These are phyloP conservation scores for Dioscorea alata DNA, from an alignment of 106 monocot species.

Conservation along the genomic window DNA sequence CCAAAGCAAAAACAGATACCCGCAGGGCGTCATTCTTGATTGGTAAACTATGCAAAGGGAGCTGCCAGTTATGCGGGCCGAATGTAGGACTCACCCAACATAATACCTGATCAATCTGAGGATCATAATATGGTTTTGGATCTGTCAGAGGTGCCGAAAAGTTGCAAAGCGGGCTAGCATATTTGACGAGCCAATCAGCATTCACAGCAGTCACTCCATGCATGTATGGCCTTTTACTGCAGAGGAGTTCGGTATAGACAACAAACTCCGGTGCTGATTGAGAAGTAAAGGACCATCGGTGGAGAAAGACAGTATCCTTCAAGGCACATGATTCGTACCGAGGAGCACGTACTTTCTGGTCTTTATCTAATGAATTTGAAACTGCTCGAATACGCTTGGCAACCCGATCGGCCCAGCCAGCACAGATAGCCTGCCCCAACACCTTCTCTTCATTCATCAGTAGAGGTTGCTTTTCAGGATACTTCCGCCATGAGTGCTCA, in stretches of 20 bases:
- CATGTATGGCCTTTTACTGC: slow-evolving; percentile 75
- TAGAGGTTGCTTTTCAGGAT: slow-evolving; percentile 44
- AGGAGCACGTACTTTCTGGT: slow-evolving; percentile 37
- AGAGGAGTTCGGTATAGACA: slow-evolving; percentile 73
- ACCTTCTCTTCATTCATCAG: slow-evolving; percentile 72
- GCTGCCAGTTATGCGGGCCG: slow-evolving; percentile 83
- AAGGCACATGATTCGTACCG: slow-evolving; percentile 64
- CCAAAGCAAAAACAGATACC: slow-evolving; percentile 63
- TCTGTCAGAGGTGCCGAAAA: slow-evolving; percentile 75
- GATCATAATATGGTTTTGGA: slow-evolving; percentile 83
- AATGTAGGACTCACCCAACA: slow-evolving; percentile 88
- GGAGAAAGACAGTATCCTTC: slow-evolving; percentile 64
- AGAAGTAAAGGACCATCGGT: slow-evolving; percentile 74
- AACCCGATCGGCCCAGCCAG: slow-evolving; percentile 94
- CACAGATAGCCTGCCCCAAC: slow-evolving; percentile 78
- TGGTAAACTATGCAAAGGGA: slow-evolving; percentile 62
- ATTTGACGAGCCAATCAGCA: slow-evolving; percentile 76
- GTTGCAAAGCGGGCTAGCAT: slow-evolving; percentile 63
- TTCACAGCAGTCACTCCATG: slow-evolving; percentile 84
- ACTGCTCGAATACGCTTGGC: slow-evolving; percentile 46
- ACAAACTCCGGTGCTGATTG: slow-evolving; percentile 70
- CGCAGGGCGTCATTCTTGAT: slow-evolving; percentile 43
- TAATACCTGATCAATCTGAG: slow-evolving; percentile 43
- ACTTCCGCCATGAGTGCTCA: slow-evolving; percentile 47
- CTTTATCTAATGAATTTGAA: slow-evolving; percentile 34